Percentiles rank a stretch among this genome's conserved stretches.
Evolutionary conservation across 306 rosid genomes (phyloP).

Genomic region (Lithocarpus polystachyus): DNA sequence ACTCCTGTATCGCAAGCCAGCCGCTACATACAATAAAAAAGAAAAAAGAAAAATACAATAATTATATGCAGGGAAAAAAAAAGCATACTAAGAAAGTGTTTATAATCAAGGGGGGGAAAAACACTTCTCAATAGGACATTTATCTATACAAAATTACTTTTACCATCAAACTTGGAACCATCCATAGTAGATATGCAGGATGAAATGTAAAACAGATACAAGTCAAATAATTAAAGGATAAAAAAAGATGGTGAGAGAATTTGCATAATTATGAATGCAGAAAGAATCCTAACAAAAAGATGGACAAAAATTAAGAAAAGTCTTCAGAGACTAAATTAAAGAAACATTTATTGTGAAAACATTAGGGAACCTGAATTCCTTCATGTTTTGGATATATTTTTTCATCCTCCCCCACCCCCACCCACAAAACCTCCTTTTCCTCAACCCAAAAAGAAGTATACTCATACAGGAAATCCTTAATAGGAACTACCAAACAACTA

Average conservation of each 20-base stretch:
- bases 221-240: too few species aligned
- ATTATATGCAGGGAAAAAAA: background rate
- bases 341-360: background rate
- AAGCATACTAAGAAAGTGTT: background rate
- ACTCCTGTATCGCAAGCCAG: slow-evolving; percentile 73
- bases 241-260: background rate
- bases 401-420: too few species aligned
- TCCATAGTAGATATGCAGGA: background rate
- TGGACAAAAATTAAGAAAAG: background rate
- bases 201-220: background rate
- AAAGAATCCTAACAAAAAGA: background rate
- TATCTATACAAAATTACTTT: background rate
- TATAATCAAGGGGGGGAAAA: background rate
- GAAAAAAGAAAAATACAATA: background rate
- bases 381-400: too few species aligned
- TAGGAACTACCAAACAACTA: too few species aligned
- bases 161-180: background rate
- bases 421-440: too few species aligned
- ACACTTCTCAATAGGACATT: background rate
- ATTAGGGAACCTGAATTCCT: background rate
- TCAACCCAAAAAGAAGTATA: too few species aligned
- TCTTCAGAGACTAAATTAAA: background rate
- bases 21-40: slow-evolving; percentile 44
- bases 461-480: too few species aligned
- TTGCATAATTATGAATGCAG: background rate